phyloP scores from a whole-genome alignment of 169 alveolate species.

The Plasmodium adleri region DNA sequence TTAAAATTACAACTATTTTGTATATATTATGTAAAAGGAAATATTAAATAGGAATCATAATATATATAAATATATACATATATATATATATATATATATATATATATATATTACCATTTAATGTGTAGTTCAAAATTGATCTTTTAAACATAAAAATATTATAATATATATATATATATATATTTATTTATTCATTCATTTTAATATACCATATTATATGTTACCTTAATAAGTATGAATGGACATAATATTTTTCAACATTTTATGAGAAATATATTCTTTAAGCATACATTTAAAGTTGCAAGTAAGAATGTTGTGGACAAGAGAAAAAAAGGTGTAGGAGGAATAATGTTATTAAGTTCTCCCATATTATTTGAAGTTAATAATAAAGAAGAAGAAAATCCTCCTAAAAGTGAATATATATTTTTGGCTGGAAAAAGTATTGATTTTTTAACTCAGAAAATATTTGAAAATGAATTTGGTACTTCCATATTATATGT shows the following conservation, averaged over 20 bases:
- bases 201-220: not conserved
- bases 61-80: not conserved
- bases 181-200: not conserved
- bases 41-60: not conserved
- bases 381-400: constrained; percentile 69
- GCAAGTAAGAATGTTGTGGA: constrained; percentile 1
- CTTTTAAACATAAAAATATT: no score
- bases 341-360: constrained; percentile 31
- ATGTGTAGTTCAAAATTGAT: no score
- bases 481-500: constrained; percentile 64
- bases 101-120: not conserved
- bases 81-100: not conserved
- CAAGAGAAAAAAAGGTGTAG: constrained; percentile 1
- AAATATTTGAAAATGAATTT: constrained; percentile 68
- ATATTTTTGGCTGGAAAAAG: constrained; percentile 71
- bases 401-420: constrained; percentile 49
- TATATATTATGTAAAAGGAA: no score
- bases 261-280: not conserved
- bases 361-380: constrained; percentile 63
- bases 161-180: not conserved
- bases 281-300: not conserved
- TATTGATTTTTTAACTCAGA: constrained; percentile 64
- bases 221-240: not conserved
- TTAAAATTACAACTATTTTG: no score
- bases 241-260: not conserved